Percentiles rank a stretch among this genome's conserved stretches.
These are phyloP conservation scores for Xylaria flabelliformis DNA, from an alignment of 495 filamentous ascomycete species.

Conservation along the genomic window DNA sequence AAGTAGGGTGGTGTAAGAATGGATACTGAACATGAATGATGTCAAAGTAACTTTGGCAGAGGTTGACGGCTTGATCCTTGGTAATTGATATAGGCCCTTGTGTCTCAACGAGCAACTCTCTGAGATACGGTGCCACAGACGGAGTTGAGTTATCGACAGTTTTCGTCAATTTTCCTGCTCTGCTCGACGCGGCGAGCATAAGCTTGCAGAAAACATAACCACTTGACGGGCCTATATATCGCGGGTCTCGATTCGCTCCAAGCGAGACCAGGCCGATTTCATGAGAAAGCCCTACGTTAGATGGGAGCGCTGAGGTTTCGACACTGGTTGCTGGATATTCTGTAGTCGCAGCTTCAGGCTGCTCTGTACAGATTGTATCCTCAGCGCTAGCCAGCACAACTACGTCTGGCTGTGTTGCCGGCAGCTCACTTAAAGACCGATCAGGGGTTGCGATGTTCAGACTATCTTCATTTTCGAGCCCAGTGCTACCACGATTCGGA, in stretches of 20 bases:
- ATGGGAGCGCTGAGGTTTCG: slow-evolving; percentile 46
- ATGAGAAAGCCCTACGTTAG: slow-evolving; percentile 45
- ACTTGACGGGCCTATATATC: slow-evolving; percentile 32
- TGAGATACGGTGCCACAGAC: slow-evolving; percentile 20
- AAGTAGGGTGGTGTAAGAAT: slow-evolving; percentile 51
- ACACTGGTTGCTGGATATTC: not conserved
- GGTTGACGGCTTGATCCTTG: slow-evolving; percentile 45
- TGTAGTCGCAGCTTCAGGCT: not conserved
- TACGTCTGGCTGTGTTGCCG: slow-evolving; percentile 6
- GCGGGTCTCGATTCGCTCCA: slow-evolving; percentile 25
- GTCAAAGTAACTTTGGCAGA: slow-evolving; percentile 51
- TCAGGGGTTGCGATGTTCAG: not conserved
- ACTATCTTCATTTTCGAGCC: slow-evolving; percentile 9
- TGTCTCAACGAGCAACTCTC: slow-evolving; percentile 43
- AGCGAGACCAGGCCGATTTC: slow-evolving; percentile 31
- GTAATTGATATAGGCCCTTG: slow-evolving; percentile 45
- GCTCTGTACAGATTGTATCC: not conserved
- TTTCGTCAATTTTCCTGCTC: slow-evolving; percentile 33
- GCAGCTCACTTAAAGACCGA: not conserved
- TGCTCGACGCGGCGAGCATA: slow-evolving; percentile 48
- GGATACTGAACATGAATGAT: slow-evolving; percentile 52
- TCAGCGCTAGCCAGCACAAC: not conserved
- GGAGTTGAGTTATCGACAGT: slow-evolving; percentile 23
- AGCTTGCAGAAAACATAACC: slow-evolving; percentile 49
- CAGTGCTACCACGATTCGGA: not conserved